Conservation (phyloP, 305 asterid species). For the Solanum chacoense region DNA sequence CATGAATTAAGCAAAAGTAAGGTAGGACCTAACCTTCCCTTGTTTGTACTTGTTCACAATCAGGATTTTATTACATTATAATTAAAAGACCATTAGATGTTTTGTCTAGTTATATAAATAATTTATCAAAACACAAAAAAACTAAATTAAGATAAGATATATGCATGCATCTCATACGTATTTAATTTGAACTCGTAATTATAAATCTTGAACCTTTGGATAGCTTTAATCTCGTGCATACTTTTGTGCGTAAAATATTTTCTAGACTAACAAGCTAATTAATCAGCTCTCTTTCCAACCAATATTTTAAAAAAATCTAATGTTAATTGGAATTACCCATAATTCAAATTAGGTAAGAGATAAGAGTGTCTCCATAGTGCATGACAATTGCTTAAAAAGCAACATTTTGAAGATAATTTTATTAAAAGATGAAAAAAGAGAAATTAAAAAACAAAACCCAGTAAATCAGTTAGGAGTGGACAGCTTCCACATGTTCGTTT, state of each 20-base stretch:
- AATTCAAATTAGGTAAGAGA: not conserved
- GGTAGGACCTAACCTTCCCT: rapidly evolving
- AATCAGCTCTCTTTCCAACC: not conserved
- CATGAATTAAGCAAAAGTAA: not conserved
- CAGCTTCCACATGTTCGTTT: conserved; percentile 8
- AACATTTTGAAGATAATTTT: not conserved
- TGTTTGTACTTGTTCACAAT: not conserved
- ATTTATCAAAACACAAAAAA: not conserved
- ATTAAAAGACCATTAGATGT: not conserved
- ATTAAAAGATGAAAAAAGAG: not conserved
- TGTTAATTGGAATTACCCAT: not conserved
- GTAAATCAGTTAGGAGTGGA: not conserved
- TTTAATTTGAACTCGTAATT: not conserved
- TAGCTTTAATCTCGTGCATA: not conserved
- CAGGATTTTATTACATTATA: not conserved
- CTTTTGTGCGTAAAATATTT: not conserved
- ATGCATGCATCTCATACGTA: not conserved
- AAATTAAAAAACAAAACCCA: not conserved
- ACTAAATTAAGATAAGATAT: not conserved
- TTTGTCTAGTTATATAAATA: not conserved
- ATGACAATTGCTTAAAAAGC: not conserved
- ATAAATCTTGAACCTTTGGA: not conserved
- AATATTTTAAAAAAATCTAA: not conserved
- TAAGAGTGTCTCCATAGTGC: not conserved
- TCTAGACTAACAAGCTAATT: not conserved